Evolutionary conservation across 257 asterid genomes (phyloP).

Genomic region (Linderniella brevidens): DNA sequence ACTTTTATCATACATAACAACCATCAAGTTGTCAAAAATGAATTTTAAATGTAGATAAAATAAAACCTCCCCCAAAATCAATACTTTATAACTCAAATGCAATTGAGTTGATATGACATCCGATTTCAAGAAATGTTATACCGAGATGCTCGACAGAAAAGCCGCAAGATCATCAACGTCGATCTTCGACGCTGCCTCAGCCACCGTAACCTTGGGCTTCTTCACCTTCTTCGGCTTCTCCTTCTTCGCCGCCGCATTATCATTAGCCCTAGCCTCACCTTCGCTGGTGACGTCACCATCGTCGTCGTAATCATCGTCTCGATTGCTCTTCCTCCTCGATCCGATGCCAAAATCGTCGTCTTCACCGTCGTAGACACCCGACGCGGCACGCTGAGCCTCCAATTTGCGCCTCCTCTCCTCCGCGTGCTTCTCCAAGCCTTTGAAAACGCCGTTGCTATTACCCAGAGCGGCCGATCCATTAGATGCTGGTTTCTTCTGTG

Average conservation of each 20-base stretch:
- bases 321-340: constrained; percentile 19
- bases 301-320: constrained; percentile 19
- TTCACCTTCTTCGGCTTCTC: constrained; percentile 58
- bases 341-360: constrained; percentile 17
- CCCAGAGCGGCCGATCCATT: constrained; percentile 30
- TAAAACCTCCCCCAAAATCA: no score
- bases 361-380: constrained; percentile 26
- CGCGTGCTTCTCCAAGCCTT: constrained; percentile 55
- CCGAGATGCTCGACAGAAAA: constrained; percentile 51
- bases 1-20: no score
- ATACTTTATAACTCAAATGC: no score
- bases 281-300: constrained; percentile 22
- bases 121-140: constrained; percentile 5
- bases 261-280: constrained; percentile 24
- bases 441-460: constrained; percentile 26
- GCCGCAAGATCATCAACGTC: constrained; percentile 44
- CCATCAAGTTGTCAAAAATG: no score
- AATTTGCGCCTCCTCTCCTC: constrained; percentile 58
- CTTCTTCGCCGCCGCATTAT: constrained; percentile 30
- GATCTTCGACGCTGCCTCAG: constrained; percentile 72
- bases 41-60: no score
- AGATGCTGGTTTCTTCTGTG: constrained; percentile 36
- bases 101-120: no score
- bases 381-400: constrained; percentile 46
- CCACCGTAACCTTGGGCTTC: constrained; percentile 56